Evolutionary conservation across 1,139 yeast species (phyloP), one percentile per base, ranked within the genome.

Genomic region (Saccharomyces hybrid): DNA sequence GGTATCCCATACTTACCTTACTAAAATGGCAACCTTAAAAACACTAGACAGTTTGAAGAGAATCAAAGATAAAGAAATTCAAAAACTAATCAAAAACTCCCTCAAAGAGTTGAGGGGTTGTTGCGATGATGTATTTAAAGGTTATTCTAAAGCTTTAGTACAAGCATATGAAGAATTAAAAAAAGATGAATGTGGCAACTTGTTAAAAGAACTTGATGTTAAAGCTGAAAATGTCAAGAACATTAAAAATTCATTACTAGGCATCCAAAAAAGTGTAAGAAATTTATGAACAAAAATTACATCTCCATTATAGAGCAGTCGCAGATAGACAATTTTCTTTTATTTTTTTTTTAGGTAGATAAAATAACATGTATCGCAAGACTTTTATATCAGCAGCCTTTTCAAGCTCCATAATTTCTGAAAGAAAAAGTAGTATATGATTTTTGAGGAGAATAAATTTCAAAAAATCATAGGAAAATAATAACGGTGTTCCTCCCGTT

Each of bases 31-130:
- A 9, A 69, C 73, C 0, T 58, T 69, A 13, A 68, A 70, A 52
- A 71, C 71, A 5, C 57, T 71, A 42, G 73, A 69, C 46, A 59
- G 58, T 6, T 59, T 66, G 53, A 68, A 70, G 50, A 63, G 67
- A 50, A 59, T 67, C 16, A 64, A 64, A 48, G 63, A 63, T 49
- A 55, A 51, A 42, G 46, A 56, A 6, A 32, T 55, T 14, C 65
- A 62, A 48, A 29, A 52, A 6, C 20, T 47, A 11, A 60, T 67
- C 3, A 66, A 64, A 51, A 13, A 47, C 7, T 52, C 56, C 29
- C 51, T 66, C 14, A 56, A 49, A 13, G 47, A 48, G 5, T 44
- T 64, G 27, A 61, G 71, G 50, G 62, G 57, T 2, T 26, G 44
- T 5, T 65, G 68, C 50, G 66, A 62, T 49, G 58, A 56, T 11